phyloP scores from a whole-genome alignment of 768 basidiomycete genomes.

The Naematelia aurantialba region DNA sequence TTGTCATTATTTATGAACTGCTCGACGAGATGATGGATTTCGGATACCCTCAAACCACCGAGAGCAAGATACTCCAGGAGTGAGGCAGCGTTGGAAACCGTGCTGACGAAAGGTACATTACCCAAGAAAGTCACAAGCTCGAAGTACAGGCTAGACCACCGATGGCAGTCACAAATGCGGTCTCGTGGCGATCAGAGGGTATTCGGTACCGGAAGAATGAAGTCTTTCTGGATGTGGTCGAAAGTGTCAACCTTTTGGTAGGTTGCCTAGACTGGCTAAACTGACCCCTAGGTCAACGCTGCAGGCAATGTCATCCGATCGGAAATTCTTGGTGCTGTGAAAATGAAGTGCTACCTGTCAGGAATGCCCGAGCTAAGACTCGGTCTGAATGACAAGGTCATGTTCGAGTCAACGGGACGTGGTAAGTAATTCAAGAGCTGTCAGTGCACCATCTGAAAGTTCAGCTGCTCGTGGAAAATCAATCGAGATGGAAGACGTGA shows the following conservation, averaged over 20 bases:
- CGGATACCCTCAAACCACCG: constrained; percentile 96
- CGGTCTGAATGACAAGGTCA: constrained; percentile 97
- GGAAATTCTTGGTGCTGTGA: constrained; percentile 95
- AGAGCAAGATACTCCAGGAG: constrained; percentile 98
- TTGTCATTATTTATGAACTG: constrained; percentile 97
- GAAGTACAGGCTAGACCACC: constrained; percentile 89
- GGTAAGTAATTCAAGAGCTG: constrained; percentile 57
- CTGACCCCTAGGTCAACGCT: constrained; percentile 71
- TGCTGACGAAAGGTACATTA: constrained; percentile 70
- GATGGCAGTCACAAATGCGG: constrained; percentile 95
- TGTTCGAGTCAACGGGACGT: constrained; percentile 96
- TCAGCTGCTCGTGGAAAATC: constrained; percentile 85
- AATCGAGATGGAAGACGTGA: constrained; percentile 99
- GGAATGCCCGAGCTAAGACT: constrained; percentile 98
- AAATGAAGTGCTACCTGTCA: constrained; percentile 99
- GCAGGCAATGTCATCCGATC: constrained; percentile 95
- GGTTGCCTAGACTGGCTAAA: constrained; percentile 43
- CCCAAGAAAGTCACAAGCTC: constrained; percentile 95
- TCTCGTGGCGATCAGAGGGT: constrained; percentile 96
- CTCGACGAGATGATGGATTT: constrained; percentile 99
- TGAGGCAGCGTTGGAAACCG: constrained; percentile 51
- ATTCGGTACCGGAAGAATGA: constrained; percentile 98
- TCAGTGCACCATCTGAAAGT: background rate
- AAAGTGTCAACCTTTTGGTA: constrained; percentile 92
- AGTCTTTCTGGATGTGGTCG: constrained; percentile 96